Base-by-base conservation (phyloP, 2,329 filamentous ascomycete species). In the Aspergillus persii region DNA sequence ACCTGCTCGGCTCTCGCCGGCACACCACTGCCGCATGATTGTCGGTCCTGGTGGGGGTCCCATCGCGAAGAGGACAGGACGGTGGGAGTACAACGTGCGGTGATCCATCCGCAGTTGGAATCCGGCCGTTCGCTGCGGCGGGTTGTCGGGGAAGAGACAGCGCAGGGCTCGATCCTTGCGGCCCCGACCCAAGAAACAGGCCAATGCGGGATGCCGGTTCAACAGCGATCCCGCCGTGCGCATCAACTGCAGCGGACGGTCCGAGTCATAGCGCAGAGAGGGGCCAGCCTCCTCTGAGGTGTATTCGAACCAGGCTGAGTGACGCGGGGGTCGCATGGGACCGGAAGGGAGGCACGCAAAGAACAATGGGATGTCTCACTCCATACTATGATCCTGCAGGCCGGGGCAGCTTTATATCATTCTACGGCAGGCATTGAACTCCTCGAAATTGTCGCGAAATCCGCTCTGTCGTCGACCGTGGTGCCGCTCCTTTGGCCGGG, bases 161-260 rank as follows among this genome's bases (percentile, higher is more conserved):
- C 52, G 52, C 23, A 54, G n/a, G n/a, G 49, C 49, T 51, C 49
- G 49, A 33, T 51, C 49, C 49, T 51, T 51, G 29, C 49, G 49
- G 12, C 23, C 52, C 33, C 52, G 33, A 33, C 52, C 52, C 52
- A 54, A 46, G 26, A 54, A 54, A 5, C 36, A 44, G n/a, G 39
- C 30, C 36, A 54, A 29, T 12, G 36, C 52, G 26, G 52, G 52
- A 46, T 54, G 33, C 5, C 33, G 30, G 27, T 46, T 23, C 23
- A 44, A 36, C 9, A 18, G 26, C 29, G 26, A 26, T 23, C 26
- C 52, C 11, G 26, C 39, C 11, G 18, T 26, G 31, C 12, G 23
- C 39, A 36, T 36, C 26, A 54, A 54, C n/a, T 54, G 36, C 26
- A 29, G 30, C n/a, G 39, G 52, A 33, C 52, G 39, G 29, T 33